Conservation (phyloP, 768 basidiomycete species). For the Suillus placidus region DNA sequence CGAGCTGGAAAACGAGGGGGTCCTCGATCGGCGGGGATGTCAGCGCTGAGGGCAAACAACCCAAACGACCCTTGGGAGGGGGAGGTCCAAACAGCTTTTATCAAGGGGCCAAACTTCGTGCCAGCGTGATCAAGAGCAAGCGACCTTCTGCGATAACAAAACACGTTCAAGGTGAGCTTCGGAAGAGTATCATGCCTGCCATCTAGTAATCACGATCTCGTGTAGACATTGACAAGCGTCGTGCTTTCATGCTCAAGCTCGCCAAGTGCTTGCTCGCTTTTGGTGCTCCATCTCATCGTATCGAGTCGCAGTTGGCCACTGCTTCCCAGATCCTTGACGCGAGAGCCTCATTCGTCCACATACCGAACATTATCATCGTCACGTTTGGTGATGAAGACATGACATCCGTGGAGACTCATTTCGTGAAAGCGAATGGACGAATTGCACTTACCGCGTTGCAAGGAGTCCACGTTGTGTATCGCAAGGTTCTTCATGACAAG, state of each 20-base stretch:
- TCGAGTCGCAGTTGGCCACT: constrained; percentile 84
- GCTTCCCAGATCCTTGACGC: constrained; percentile 80
- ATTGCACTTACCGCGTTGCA: constrained; percentile 84
- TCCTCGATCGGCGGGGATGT: neutral
- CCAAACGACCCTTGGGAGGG: neutral
- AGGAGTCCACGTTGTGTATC: constrained; percentile 81
- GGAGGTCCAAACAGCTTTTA: constrained; percentile 30
- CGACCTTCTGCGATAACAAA: constrained; percentile 40
- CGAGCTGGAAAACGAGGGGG: neutral
- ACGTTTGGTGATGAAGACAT: constrained; percentile 79
- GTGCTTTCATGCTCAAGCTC: constrained; percentile 81
- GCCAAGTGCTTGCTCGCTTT: constrained; percentile 89
- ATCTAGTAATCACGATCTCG: constrained; percentile 5
- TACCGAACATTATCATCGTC: constrained; percentile 77
- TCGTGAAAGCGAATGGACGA: constrained; percentile 79
- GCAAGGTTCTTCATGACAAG: constrained; percentile 82
- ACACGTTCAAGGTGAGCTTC: constrained; percentile 49
- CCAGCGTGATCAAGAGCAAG: constrained; percentile 35
- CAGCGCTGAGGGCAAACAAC: neutral
- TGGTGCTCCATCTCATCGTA: constrained; percentile 92
- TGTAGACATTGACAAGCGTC: constrained; percentile 49
- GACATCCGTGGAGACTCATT: constrained; percentile 77
- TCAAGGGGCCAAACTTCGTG: constrained; percentile 31
- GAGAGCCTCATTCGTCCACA: constrained; percentile 82
- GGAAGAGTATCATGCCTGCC: neutral